Evolutionary conservation across 2,329 filamentous ascomycete genomes (phyloP).

Genomic region (Verticillium klebahnii): DNA sequence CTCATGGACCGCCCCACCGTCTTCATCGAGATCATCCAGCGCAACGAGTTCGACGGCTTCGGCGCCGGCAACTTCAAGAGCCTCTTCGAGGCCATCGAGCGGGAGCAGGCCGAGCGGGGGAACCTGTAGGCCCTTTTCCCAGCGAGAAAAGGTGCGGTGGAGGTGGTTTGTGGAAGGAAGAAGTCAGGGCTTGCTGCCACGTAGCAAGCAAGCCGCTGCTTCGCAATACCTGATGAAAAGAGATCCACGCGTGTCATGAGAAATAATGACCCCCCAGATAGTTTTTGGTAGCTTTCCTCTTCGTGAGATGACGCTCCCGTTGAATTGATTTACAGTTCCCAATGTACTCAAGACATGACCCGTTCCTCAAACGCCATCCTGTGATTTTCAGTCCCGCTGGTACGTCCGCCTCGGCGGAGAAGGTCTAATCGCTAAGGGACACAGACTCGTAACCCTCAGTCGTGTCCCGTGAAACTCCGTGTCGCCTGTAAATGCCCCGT

Average conservation of each 20-base stretch:
- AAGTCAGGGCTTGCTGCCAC: no score
- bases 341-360: background rate
- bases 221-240: background rate
- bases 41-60: conserved; percentile 86
- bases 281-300: background rate
- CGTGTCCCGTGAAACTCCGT: no score
- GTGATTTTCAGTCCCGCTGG: background rate
- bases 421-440: no score
- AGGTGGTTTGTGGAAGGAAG: no score
- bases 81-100: conserved; percentile 90
- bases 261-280: background rate
- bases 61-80: conserved; percentile 96
- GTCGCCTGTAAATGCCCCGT: background rate
- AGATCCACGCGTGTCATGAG: background rate
- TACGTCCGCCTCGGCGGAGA: background rate
- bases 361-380: background rate
- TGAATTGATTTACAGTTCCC: background rate
- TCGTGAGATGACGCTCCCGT: background rate
- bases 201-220: background rate
- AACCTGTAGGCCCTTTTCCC: conserved; percentile 55
- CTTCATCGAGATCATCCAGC: conserved; percentile 94
- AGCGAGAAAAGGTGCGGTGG: no score
- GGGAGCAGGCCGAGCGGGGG: conserved; percentile 81
- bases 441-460: no score
- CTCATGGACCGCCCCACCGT: conserved; percentile 93